A percentile compares a stretch with the other conserved stretches of the same genome.
Conservation (phyloP, 805 yeast species). For the Cyberlindnera maclurae region DNA sequence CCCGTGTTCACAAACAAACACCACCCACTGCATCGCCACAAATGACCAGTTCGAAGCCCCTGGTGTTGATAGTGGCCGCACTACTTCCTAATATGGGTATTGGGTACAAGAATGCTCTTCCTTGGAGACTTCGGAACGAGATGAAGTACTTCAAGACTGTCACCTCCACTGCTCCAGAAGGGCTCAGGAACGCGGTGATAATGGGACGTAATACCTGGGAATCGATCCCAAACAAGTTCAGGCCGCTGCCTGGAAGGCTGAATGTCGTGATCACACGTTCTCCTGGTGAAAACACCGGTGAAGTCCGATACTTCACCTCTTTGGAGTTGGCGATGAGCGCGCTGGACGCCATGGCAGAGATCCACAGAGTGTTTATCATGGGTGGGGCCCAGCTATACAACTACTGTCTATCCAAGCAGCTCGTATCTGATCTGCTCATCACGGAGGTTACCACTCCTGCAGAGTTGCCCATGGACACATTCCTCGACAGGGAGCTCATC, state of each 20-base stretch:
- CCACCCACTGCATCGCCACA: neutral
- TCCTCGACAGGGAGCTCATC: constrained; percentile 36
- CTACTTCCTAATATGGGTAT: constrained; percentile 76
- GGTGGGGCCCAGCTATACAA: constrained; percentile 91
- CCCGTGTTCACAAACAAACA: neutral
- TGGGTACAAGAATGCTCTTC: constrained; percentile 73
- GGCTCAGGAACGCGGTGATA: constrained; percentile 59
- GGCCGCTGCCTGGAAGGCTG: constrained; percentile 71
- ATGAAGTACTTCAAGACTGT: constrained; percentile 78
- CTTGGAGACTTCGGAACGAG: constrained; percentile 83
- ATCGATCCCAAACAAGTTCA: constrained; percentile 75
- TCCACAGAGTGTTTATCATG: constrained; percentile 69
- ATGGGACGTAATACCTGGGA: constrained; percentile 98
- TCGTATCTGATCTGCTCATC: constrained; percentile 51
- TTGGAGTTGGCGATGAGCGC: constrained; percentile 35
- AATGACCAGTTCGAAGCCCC: constrained; percentile 24
- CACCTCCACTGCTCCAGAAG: constrained; percentile 38
- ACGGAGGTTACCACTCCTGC: constrained; percentile 49
- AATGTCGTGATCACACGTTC: constrained; percentile 54
- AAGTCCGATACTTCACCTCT: constrained; percentile 31
- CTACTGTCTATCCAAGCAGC: constrained; percentile 38
- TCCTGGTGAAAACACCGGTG: constrained; percentile 16
- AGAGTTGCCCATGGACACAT: constrained; percentile 58
- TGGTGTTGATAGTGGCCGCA: constrained; percentile 80
- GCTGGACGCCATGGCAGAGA: constrained; percentile 21